A percentile compares a stretch with the other conserved stretches of the same genome.
These are phyloP conservation scores for Hemisphaericaspora xylofermentans DNA, from an alignment of 1,139 yeast genomes.

Conservation along the genomic window DNA sequence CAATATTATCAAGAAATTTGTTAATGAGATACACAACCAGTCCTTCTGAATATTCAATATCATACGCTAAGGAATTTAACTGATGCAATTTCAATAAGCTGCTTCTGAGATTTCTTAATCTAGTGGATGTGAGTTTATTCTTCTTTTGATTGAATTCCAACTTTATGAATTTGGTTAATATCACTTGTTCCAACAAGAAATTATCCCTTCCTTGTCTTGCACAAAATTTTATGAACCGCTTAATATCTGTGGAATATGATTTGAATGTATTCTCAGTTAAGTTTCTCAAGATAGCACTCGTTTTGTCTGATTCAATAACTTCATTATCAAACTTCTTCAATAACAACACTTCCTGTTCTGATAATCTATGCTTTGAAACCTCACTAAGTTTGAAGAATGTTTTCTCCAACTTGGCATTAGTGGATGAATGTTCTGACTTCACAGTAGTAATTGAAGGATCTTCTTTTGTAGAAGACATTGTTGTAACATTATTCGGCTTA, in stretches of 20 bases:
- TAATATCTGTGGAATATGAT: conserved; percentile 16
- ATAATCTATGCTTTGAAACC: conserved; percentile 13
- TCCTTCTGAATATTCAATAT: conserved; percentile 30
- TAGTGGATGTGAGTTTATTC: conserved; percentile 6
- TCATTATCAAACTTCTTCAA: conserved; percentile 15
- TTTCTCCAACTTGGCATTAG: neutral
- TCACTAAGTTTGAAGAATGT: conserved; percentile 10
- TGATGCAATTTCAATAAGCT: conserved; percentile 17
- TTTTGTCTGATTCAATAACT: conserved; percentile 10
- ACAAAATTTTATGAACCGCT: conserved; percentile 14
- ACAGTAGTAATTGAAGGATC: neutral
- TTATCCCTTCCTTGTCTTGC: conserved; percentile 14
- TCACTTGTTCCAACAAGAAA: conserved; percentile 12
- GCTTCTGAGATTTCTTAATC: conserved; percentile 12
- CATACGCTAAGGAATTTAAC: conserved; percentile 15
- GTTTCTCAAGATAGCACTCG: conserved; percentile 10
- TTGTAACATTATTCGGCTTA: neutral
- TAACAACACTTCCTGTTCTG: conserved; percentile 10
- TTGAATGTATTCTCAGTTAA: conserved; percentile 15
- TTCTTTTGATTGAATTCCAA: conserved; percentile 11
- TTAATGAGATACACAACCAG: conserved; percentile 57
- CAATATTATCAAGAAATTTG: conserved; percentile 9
- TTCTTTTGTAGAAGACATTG: neutral
- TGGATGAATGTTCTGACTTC: neutral
- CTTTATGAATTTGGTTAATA: conserved; percentile 13